A percentile compares a stretch with the other conserved stretches of the same genome.
Evolutionary conservation across 306 rosid species (phyloP).

Genomic region (Lotus japonicus): DNA sequence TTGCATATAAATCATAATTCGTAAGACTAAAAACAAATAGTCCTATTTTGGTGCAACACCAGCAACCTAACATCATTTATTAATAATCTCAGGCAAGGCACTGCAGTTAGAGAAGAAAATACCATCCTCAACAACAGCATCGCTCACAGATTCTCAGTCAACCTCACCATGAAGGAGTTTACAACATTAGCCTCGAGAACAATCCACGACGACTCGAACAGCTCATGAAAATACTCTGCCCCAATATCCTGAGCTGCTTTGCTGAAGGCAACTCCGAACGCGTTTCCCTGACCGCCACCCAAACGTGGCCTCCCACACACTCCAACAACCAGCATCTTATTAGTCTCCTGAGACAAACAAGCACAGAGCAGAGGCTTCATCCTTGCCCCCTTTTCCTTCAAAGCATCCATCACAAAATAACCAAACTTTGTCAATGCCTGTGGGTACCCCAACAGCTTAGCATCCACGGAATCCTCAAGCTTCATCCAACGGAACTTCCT

Average conservation of each 20-base stretch:
- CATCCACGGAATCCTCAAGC: conserved; percentile 68
- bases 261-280: conserved; percentile 79
- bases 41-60: conserved; percentile 18
- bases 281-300: conserved; percentile 80
- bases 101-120: conserved; percentile 7
- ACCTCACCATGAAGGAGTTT: conserved; percentile 81
- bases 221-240: conserved; percentile 74
- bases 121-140: conserved; percentile 1
- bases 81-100: conserved; percentile 21
- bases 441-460: conserved; percentile 74
- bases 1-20: conserved; percentile 18
- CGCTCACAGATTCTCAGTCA: conserved; percentile 77
- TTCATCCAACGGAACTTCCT: conserved; percentile 92
- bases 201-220: conserved; percentile 96
- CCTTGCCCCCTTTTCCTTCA: conserved; percentile 86
- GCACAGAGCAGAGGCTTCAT: conserved; percentile 97
- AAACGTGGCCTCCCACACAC: conserved; percentile 95
- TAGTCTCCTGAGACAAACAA: conserved; percentile 75
- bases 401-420: conserved; percentile 91
- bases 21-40: conserved; percentile 6
- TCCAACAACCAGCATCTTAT: conserved; percentile 74
- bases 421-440: conserved; percentile 91
- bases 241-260: conserved; percentile 75
- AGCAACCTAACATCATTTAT: conserved; percentile 18
- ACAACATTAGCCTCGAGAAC: conserved; percentile 60